These are phyloP conservation scores for Syzygium grande DNA, from an alignment of 345 rosid species.

Conservation along the genomic window DNA sequence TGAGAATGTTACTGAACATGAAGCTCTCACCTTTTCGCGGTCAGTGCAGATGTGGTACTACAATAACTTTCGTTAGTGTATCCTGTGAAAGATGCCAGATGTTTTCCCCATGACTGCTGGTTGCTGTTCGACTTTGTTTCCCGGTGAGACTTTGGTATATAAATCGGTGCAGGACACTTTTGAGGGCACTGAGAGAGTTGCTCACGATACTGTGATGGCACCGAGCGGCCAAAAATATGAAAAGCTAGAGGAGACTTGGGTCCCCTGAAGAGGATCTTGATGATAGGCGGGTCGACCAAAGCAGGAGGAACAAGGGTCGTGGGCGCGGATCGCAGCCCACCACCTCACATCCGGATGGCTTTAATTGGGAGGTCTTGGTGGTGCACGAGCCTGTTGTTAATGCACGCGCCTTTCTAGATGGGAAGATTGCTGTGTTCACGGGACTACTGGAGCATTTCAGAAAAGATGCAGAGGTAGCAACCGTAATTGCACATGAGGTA, in stretches of 20 bases:
- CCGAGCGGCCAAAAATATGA: too few species aligned
- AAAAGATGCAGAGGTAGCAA: constrained; percentile 85
- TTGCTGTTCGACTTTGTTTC: neutral
- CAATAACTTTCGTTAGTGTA: too few species aligned
- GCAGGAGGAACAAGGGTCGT: too few species aligned
- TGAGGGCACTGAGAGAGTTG: constrained; percentile 11
- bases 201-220: too few species aligned
- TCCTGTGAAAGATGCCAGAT: too few species aligned
- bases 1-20: neutral
- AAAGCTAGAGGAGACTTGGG: too few species aligned
- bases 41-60: too few species aligned
- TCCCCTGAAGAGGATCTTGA: too few species aligned
- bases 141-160: neutral
- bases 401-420: constrained; percentile 79
- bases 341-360: constrained; percentile 65
- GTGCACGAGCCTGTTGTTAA: constrained; percentile 63
- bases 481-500: constrained; percentile 92
- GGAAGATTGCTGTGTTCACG: constrained; percentile 79
- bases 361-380: constrained; percentile 85
- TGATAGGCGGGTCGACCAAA: too few species aligned
- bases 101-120: neutral
- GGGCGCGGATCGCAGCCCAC: constrained; percentile 5
- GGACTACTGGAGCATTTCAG: constrained; percentile 68
- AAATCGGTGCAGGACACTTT: constrained; percentile 4
- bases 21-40: too few species aligned